Evolutionary conservation across 2,329 filamentous ascomycete species (phyloP).

Genomic region (Aureobasidium namibiae): DNA sequence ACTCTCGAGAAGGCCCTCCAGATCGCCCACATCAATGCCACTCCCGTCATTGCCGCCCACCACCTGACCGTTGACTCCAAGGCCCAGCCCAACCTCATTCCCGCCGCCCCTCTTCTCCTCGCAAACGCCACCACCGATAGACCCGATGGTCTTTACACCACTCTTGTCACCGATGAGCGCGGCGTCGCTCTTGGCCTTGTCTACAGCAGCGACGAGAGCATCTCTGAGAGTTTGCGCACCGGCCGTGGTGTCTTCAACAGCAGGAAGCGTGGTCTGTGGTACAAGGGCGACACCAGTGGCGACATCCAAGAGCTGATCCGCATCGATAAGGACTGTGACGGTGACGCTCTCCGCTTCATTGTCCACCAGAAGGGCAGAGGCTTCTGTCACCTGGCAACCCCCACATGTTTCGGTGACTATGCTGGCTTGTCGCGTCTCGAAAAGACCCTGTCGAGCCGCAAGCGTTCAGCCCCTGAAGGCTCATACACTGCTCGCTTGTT

Average conservation of each 20-base stretch:
- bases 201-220: constrained; percentile 87
- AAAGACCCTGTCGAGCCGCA: constrained; percentile 75
- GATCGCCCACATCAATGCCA: constrained; percentile 39
- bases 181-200: constrained; percentile 81
- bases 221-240: constrained; percentile 76
- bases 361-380: constrained; percentile 80
- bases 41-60: constrained; percentile 67
- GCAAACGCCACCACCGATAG: constrained; percentile 73
- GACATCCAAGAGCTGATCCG: constrained; percentile 85
- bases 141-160: constrained; percentile 75
- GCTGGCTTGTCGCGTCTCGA: constrained; percentile 75
- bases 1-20: constrained; percentile 32
- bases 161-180: constrained; percentile 81
- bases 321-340: constrained; percentile 84
- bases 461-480: constrained; percentile 71
- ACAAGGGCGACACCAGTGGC: constrained; percentile 91
- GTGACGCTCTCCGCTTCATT: constrained; percentile 82
- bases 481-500: constrained; percentile 94
- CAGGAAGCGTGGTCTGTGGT: constrained; percentile 89
- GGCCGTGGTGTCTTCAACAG: constrained; percentile 88
- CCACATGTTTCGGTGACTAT: constrained; percentile 85
- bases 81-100: constrained; percentile 52
- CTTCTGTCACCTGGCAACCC: constrained; percentile 90
- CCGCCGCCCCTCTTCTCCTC: constrained; percentile 63
- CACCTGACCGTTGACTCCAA: constrained; percentile 58